Base-by-base conservation (phyloP, 305 asterid genomes). In the Fraxinus greggii region DNA sequence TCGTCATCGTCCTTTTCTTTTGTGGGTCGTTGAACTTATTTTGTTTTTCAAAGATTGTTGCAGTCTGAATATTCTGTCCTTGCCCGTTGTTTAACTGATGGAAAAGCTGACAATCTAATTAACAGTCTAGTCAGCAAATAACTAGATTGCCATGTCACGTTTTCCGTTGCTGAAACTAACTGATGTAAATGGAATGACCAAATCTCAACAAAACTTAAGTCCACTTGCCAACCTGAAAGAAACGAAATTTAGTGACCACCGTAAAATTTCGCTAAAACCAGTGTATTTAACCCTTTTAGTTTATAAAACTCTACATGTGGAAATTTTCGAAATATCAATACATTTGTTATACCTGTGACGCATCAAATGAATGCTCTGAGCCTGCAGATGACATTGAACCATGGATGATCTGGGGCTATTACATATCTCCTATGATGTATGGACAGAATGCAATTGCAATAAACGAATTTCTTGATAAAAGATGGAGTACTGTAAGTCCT, bases 351-450 rank as follows among this genome's bases (percentile, higher is more conserved):
- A 61, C 28, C 8, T 61, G 74, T 67, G 19, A 67, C 10, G 0
- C 5, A 28, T 24, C 29, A 1, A 23, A 65, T 24, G 35, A 65
- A 1, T 67, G 36, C 74, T 67, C 21, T 26, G 35, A 67, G 54
- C 12, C 32, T 75, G 72, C 86, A 91, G 92, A 88, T 80, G 90
- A 89, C 51, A 86, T 89, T 73, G 79, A 79, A 32, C 84, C 86
- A 76, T 91, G 92, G 94, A 85, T 89, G 92, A 84, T 81, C 59
- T 91, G 94, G 92, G 90, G 89, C 9, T 91, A 89, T 75, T 91
- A 89, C 79, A 65, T 82, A 76, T 89, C 94, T 33, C 94, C 94
- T 3, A 86, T 89, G 90, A 83, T 86, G 65, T 91, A 91, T 33
- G 94, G 89, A 45, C 92, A 91, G 69, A 89, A 88, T 33, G 94